phyloP scores from a whole-genome alignment of 2,329 filamentous ascomycete genomes.

The Diaporthe capsici region DNA sequence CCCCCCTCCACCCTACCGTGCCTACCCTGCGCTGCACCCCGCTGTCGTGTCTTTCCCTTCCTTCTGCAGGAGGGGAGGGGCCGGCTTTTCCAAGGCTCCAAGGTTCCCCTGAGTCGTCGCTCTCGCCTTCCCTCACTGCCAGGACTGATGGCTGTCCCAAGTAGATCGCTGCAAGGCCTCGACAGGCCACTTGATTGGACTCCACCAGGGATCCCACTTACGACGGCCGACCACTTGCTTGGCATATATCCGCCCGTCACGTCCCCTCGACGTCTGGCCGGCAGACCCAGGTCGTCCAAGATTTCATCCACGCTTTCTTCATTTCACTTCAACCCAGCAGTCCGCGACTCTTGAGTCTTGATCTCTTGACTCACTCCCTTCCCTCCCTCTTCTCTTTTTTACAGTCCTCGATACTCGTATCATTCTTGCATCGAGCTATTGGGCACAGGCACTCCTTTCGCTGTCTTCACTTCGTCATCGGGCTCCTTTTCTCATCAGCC shows the following conservation, averaged over 20 bases:
- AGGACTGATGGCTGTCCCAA: constrained; percentile 27
- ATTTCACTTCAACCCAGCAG: constrained; percentile 28
- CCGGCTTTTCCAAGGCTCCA: background rate
- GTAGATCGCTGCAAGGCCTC: constrained; percentile 23
- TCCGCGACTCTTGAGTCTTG: constrained; percentile 20
- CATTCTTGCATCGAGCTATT: background rate
- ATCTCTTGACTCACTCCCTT: constrained; percentile 25
- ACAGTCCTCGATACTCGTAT: constrained; percentile 25
- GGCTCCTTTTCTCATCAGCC: constrained; percentile 31
- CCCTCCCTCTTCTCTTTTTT: constrained; percentile 31
- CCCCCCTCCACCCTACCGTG: no score
- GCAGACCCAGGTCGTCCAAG: constrained; percentile 23
- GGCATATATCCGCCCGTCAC: constrained; percentile 35
- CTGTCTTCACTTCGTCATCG: constrained; percentile 1
- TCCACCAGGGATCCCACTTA: constrained; percentile 19
- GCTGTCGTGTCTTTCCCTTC: constrained; percentile 28
- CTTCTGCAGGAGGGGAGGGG: constrained; percentile 8
- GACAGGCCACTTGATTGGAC: constrained; percentile 35
- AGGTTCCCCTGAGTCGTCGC: constrained; percentile 33
- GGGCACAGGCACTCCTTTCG: constrained; percentile 24
- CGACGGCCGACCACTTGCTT: constrained; percentile 27
- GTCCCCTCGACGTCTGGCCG: constrained; percentile 13
- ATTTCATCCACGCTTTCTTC: constrained; percentile 19
- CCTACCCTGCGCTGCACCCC: constrained; percentile 8
- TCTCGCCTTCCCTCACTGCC: constrained; percentile 6